These are phyloP conservation scores for Aegilops sharonensis DNA, from an alignment of 176 grass and related monocot species.

Conservation along the genomic window DNA sequence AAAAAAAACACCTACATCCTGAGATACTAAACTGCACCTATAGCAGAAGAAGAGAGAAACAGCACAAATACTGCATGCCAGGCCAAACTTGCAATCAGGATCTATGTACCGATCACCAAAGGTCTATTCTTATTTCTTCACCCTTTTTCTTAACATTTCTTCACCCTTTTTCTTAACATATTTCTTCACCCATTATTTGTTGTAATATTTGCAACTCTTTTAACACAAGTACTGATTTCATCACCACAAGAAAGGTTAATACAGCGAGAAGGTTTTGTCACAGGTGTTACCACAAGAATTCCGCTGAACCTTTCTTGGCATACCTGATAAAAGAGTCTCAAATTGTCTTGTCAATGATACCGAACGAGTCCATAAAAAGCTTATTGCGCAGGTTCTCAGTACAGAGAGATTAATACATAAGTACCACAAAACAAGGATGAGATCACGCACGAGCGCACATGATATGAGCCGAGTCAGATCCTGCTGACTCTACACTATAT, in stretches of 20 bases:
- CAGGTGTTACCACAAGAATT: not conserved
- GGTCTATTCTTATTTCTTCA: not conserved
- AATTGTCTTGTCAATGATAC: not conserved
- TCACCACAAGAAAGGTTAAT: too few relatives aligned
- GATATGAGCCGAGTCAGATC: conserved; percentile 37
- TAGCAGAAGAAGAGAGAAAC: too few relatives aligned
- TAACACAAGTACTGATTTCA: too few relatives aligned
- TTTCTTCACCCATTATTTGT: too few relatives aligned
- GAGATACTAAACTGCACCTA: too few relatives aligned
- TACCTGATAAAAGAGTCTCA: not conserved
- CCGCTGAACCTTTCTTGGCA: not conserved
- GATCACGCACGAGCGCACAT: not conserved
- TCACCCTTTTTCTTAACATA: not conserved
- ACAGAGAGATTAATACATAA: conserved; percentile 19
- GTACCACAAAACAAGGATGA: conserved; percentile 23
- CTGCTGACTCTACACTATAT: conserved; percentile 51
- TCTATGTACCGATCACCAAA: not conserved
- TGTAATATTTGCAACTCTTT: too few relatives aligned
- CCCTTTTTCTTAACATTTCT: too few relatives aligned
- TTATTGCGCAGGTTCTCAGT: conserved; percentile 26
- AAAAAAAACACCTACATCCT: too few relatives aligned
- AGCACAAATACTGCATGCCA: too few relatives aligned
- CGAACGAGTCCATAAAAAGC: not conserved
- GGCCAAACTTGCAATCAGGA: too few relatives aligned
- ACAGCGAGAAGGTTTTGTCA: too few relatives aligned